Conservation (phyloP, 176 grass and related monocot species). For the sorghum (Sorghum bicolor) region Sorghum_bicolor_NCBIv3 NC_012871.2:18844001-18844500, state of each 20-base stretch:
- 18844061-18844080: not conserved
- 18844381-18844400: not conserved
- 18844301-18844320: slow-evolving; percentile 52
- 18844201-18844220: not conserved
- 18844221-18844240: not conserved
- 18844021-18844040: not conserved
- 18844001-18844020: not conserved
- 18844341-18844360: slow-evolving; percentile 10
- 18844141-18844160: not conserved
- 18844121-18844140: not conserved
- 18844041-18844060: not conserved
- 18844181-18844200: not conserved
- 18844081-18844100: not conserved
- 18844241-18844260: not conserved
- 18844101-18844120: not conserved
- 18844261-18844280: not conserved
- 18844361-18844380: slow-evolving; percentile 29
- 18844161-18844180: not conserved
- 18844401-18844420: not conserved
- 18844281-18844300: slow-evolving; percentile 61
- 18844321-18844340: not conserved
- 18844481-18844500: slow-evolving; percentile 32
- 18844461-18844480: slow-evolving; percentile 37
- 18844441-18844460: not conserved
- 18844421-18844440: not conserved